Conservation (phyloP, 2,329 filamentous ascomycete genomes). For the Erysiphe pisi region DNA sequence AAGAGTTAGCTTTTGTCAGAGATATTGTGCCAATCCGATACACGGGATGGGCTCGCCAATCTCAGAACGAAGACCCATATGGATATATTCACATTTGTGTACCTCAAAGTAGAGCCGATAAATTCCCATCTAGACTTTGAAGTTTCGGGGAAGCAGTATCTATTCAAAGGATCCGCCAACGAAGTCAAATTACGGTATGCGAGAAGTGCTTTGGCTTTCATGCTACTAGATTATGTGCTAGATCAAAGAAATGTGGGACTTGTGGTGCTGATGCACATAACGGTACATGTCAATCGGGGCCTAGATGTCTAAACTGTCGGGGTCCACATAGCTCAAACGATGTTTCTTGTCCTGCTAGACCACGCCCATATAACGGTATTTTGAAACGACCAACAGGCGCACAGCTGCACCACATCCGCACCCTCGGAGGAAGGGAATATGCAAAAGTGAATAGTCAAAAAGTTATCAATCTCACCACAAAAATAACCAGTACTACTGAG, state of each 20-base stretch:
- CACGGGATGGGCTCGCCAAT: background rate
- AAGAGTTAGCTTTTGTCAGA: background rate
- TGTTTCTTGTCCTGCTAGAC: background rate
- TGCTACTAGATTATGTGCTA: background rate
- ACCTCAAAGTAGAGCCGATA: background rate
- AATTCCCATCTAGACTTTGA: background rate
- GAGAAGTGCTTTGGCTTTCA: background rate
- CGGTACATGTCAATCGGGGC: background rate
- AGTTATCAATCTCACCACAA: background rate
- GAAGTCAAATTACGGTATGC: background rate
- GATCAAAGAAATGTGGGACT: background rate
- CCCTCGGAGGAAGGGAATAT: background rate
- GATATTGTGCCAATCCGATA: background rate
- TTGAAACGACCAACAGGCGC: background rate
- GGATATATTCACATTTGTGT: background rate
- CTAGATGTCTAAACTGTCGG: too few species aligned
- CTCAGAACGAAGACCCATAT: background rate
- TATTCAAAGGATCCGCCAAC: background rate
- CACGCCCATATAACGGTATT: background rate
- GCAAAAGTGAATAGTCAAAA: background rate
- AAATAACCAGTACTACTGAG: background rate
- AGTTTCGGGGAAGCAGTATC: background rate
- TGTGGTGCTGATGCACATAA: background rate
- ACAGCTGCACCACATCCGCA: background rate
- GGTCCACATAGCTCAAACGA: background rate